Conservation (phyloP, 2,329 filamentous ascomycete species). For the Triangularia verruculosa region DNA sequence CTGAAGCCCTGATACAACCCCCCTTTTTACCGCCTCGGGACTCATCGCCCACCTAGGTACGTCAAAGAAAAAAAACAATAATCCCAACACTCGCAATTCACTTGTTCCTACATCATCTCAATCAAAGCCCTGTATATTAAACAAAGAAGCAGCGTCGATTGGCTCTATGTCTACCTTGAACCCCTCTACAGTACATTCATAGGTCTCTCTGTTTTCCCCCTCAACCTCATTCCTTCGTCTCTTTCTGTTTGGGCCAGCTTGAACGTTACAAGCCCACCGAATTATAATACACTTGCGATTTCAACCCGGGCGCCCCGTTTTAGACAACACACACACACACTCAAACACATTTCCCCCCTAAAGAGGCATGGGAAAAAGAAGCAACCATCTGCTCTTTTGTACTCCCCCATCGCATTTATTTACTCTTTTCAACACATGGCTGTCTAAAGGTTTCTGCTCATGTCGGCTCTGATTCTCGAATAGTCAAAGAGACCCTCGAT, state of each 20-base stretch:
- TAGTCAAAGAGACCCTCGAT: constrained; percentile 86
- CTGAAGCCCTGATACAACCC: no score
- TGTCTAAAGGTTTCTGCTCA: constrained; percentile 38
- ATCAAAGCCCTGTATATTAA: not conserved
- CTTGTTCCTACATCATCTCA: no score
- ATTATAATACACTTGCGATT: constrained; percentile 33
- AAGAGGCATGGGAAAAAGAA: not conserved
- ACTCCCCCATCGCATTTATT: not conserved
- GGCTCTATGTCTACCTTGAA: constrained; percentile 34
- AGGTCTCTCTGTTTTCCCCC: constrained; percentile 33
- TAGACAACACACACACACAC: not conserved
- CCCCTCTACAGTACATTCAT: constrained; percentile 38
- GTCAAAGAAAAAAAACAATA: no score
- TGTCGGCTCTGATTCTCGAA: constrained; percentile 38
- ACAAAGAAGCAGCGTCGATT: constrained; percentile 27
- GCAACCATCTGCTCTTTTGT: not conserved
- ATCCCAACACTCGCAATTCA: no score
- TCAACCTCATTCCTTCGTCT: not conserved
- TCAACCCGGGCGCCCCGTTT: constrained; percentile 19
- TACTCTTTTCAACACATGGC: constrained; percentile 3
- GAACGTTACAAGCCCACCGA: constrained; percentile 26
- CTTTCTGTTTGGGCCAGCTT: not conserved
- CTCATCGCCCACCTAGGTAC: no score
- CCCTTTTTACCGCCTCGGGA: no score
- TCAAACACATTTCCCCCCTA: not conserved